Base-by-base conservation (phyloP, 441 rosid genomes). In the Breynia disticha region DNA sequence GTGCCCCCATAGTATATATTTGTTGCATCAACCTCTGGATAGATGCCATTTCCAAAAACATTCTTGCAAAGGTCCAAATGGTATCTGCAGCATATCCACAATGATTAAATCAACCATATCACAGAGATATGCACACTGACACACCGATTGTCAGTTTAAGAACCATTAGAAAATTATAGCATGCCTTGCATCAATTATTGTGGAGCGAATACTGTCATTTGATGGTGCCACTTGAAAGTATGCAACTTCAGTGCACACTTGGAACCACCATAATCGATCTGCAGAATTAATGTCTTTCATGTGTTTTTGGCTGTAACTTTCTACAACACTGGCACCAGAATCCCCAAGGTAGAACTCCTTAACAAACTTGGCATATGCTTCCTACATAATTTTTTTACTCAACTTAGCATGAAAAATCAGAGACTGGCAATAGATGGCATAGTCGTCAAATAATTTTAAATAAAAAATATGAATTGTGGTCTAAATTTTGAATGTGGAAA, bases 201-300 rank as follows among this genome's bases (percentile, higher is more conserved):
- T 75, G 17, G 96, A 91, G 61, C 98, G 96, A 59, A 91, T 57
- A 59, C 94, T 87, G 67, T 87, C 94, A 43, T 82, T 79, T 41
- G 82, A 64, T 35, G 98, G 96, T 17, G 98, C 98, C 68, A 88
- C 97, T 67, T 91, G 98, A 73, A 88, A 91, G 71, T 81, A 91
- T 1, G 96, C 96, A 64, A 91, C 90, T 81, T 91, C 95, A 44
- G 91, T 86, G 69, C 98, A 91, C 64, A 83, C 94, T 72, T 88
- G 98, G 71, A 84, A 88, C 98, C 98, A 91, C 97, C 98, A 91
- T 62, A 86, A 67, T 66, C 95, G 76, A 61, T 72, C 86, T 64
- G 77, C 43, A 65, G 74, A 70, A 60, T 67, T 52, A 59, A 86
- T 76, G 48, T 64, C 67, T 61, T 74, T 81, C 73, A 91, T 69